Base-by-base conservation (phyloP, 208 protist species). In the Wallacemonas sp. region DNA sequence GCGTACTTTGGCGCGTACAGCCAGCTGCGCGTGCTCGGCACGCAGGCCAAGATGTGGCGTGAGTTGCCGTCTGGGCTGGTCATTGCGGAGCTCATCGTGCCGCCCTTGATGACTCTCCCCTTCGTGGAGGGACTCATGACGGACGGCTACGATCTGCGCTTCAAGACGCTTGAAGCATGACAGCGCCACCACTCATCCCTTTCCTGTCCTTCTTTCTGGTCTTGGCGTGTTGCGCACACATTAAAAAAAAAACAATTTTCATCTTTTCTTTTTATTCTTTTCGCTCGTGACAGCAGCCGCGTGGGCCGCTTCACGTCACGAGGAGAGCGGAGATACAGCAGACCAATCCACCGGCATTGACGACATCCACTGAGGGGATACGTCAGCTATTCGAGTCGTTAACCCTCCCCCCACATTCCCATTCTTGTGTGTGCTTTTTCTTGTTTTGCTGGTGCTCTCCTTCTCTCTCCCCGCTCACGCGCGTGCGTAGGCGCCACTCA, bases 141-240 rank as follows among this genome's bases (percentile, higher is more conserved):
- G 6, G 72, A 79, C 36, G 77, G 77, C 34, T 83, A 73, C 67
- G 77, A 79, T 45, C 37, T 83, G 36, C 67, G 73, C 46, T 83
- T 79, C 63, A 66, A 65, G 37, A 72, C 71, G 26, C 48, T 78
- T 21, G 44, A 62, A 3, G 41, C 36, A 1, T 46, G 65, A 3
- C n/a, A 22, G 48, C 22, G 22, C 22, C 9, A 3, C 5, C 19
- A 5, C 32, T 30, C 27, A 36, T 8, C n/a, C 39, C 39, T 39
- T 44, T 52, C 54, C 54, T 41, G 60, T 24, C 21, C 33, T 15
- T 1, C 15, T 30, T 53, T 6, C 22, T 60, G 15, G 15, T 61
- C 9, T 61, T 30, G 22, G 21, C 27, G n/a, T 13, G 15, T 21
- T 27, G 24, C 2, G 19, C 38, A 12, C 59, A 24, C 36, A 19